Base-by-base conservation (phyloP, 1,284 basidiomycete genomes). In the Rhodotorula mucilaginosa region DNA sequence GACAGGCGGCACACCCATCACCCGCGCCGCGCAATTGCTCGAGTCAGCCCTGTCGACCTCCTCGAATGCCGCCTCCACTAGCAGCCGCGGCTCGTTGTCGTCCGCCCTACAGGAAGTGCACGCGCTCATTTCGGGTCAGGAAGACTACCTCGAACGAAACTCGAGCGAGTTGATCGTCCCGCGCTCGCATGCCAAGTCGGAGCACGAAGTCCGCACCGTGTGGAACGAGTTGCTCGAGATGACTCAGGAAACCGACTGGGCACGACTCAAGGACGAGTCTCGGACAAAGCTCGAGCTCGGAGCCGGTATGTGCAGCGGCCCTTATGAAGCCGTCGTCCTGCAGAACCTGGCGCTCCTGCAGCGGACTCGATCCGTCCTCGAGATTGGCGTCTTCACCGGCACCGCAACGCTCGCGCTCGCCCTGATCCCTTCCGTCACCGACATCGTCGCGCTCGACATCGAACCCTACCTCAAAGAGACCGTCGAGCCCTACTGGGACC, bases 361-460 rank as follows among this genome's bases (percentile, higher is more conserved):
- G 12, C 48, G 48, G 21, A 29, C 72, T 19, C 59, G 18, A 26
- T 26, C 29, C 15, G 51, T 71, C 3, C 65, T 74, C 51, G 72
- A 74, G 46, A 74, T 74, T 16, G 72, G 72, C 77, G 79, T 69
- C 12, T 74, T 74, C 31, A 74, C 72, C 16, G 72, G 72, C 8
- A 74, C 72, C 0, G 66, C 72, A 1, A 74, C 72, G 62, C 75
- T 76, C 49, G 76, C 77, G 26, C 60, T 78, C 31, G 76, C 71
- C n/a, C 63, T 76, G 5, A 26, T 78, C 5, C 72, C 71, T 8
- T 65, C 65, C 19, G 72, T 77, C 34, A 57, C 73, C 48, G 68
- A 69, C n/a, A 72, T 81, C 52, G 75, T 78, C 23, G 76, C 79
- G 3, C 74, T 81, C 39, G 81, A 81, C 54, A 75, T 80, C 69